Evolutionary conservation across 108 stramenopile genomes (phyloP).

Genomic region (Fistulifera pelliculosa): DNA sequence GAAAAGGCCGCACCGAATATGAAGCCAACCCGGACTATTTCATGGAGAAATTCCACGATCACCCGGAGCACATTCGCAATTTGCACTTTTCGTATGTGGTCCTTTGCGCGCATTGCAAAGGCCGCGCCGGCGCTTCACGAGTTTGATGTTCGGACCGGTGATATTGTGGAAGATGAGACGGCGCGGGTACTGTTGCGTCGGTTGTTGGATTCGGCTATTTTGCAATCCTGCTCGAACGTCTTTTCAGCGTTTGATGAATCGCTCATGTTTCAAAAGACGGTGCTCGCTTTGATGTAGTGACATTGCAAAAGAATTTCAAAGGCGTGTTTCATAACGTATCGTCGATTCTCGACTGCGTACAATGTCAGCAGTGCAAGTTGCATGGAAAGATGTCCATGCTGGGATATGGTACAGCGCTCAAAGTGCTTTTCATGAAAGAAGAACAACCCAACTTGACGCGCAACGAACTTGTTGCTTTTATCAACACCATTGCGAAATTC

Average conservation of each 20-base stretch:
- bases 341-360: conserved; percentile 88
- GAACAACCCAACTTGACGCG: conserved; percentile 35
- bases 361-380: conserved; percentile 93
- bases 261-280: conserved; percentile 79
- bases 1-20: conserved; percentile 58
- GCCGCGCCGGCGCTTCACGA: conserved; percentile 62
- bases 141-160: conserved; percentile 73
- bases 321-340: conserved; percentile 88
- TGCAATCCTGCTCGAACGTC: conserved; percentile 63
- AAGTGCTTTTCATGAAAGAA: conserved; percentile 62
- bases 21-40: conserved; percentile 81
- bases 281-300: conserved; percentile 18
- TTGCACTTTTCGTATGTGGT: conserved; percentile 93
- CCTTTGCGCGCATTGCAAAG: conserved; percentile 76
- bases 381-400: conserved; percentile 91
- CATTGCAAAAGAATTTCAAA: conserved; percentile 81
- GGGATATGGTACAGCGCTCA: conserved; percentile 89
- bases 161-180: conserved; percentile 75
- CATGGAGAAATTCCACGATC: conserved; percentile 68
- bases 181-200: conserved; percentile 53
- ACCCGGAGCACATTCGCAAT: conserved; percentile 85
- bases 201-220: conserved; percentile 68
- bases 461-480: conserved; percentile 87
- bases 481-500: conserved; percentile 80
- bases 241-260: conserved; percentile 93